Evolutionary conservation across 108 stramenopile genomes (phyloP).

Genomic region (Chaetoceros muelleri): DNA sequence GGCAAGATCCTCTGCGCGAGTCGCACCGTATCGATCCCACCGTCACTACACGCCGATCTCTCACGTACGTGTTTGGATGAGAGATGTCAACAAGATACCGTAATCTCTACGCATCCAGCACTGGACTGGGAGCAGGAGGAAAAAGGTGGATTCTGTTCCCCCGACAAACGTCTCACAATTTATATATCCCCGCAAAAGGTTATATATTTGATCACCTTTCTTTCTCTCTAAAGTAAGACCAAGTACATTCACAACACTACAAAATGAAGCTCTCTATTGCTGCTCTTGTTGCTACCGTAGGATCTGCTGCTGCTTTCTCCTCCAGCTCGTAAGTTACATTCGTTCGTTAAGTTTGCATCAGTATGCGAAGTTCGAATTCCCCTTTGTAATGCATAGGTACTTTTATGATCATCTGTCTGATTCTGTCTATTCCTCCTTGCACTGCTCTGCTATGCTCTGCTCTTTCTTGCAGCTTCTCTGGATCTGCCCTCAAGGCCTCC

Average conservation of each 20-base stretch:
- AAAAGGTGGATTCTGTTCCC: too few relatives aligned
- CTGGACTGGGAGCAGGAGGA: too few relatives aligned
- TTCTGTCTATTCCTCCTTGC: background rate
- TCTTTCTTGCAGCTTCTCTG: conserved; percentile 46
- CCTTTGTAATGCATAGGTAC: background rate
- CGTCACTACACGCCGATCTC: too few relatives aligned
- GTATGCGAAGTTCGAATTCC: background rate
- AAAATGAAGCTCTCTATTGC: conserved; percentile 80
- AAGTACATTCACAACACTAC: too few relatives aligned
- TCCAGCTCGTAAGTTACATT: conserved; percentile 41
- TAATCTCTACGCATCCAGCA: too few relatives aligned
- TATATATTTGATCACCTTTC: too few relatives aligned
- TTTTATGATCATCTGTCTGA: conserved; percentile 1
- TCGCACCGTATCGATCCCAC: too few relatives aligned
- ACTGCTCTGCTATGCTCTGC: background rate
- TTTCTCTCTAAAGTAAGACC: background rate
- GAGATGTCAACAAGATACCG: too few relatives aligned
- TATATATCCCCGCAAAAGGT: background rate
- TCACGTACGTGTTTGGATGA: too few relatives aligned
- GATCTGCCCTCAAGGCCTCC: conserved; percentile 56
- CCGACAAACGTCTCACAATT: too few relatives aligned
- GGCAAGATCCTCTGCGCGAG: too few relatives aligned
- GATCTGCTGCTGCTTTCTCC: conserved; percentile 67
- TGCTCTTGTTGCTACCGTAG: conserved; percentile 48
- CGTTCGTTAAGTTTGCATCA: background rate